Evolutionary conservation across 768 basidiomycete species (phyloP), one percentile per base, ranked within the genome.

Genomic region (Tylopilus sp.): DNA sequence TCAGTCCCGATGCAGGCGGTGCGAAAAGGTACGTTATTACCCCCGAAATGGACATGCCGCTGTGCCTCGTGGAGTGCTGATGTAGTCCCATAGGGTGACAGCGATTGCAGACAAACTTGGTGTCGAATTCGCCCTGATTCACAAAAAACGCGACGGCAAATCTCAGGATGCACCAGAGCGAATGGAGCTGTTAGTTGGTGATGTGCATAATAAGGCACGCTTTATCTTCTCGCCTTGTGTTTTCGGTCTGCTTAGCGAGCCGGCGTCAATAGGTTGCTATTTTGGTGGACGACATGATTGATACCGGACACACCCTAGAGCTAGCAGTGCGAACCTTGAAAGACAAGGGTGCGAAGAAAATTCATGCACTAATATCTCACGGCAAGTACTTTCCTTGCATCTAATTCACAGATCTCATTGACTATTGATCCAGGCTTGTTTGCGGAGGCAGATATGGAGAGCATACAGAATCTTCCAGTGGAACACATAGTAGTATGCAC

Each of bases 201-300:
- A 93, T 63, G 97, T 98, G 50, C 80, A 77, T 56, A 93, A 85
- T 75, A 98, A 97, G 77, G 91, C 80, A 59, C n/a, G 8, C 18
- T 18, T 38, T 42, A n/a, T n/a, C 3, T 17, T 21, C 6, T 22
- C 12, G 4, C 25, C n/a, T 7, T 23, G 22, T 13, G 44, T 22
- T 21, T 50, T 28, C 38, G 48, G n/a, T 55, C 57, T 47, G 12
- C 51, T 55, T 53, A 53, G 50, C 38, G 44, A 42, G 20, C 13
- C 30, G 41, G 35, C 10, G 3, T 43, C 6, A 21, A 40, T 49
- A 93, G 88, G 80, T 94, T 47, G 94, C 91, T 35, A 91, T 99
- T 64, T 79, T 99, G 41, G 91, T 99, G 30, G 97, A 99, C 68
- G 97, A 99, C 65, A 98, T 99, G 95, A 88, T 97, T 63, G 97